Conservation (phyloP, 1,139 yeast genomes). For the Sugiyamaella pinicola region DNA sequence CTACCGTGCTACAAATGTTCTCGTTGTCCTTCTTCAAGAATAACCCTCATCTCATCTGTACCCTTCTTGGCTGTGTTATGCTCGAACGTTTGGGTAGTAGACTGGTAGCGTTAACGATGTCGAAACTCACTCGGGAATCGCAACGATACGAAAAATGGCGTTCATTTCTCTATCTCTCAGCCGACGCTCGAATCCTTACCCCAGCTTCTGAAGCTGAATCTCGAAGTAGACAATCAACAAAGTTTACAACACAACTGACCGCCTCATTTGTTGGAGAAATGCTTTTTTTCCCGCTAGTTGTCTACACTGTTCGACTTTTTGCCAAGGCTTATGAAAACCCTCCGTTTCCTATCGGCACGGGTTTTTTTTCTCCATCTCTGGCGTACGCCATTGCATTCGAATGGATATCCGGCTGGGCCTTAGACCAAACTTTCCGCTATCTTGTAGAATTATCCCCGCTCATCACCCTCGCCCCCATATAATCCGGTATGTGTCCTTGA, state of each 20-base stretch:
- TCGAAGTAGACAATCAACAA: background rate
- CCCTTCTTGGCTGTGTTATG: background rate
- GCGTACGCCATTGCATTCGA: constrained; percentile 13
- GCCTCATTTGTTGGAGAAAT: constrained; percentile 8
- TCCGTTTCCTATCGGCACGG: background rate
- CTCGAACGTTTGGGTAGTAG: background rate
- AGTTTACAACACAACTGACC: background rate
- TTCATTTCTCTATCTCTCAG: background rate
- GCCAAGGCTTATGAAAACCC: constrained; percentile 8
- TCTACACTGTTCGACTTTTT: constrained; percentile 6
- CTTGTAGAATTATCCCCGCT: background rate
- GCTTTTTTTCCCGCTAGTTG: constrained; percentile 11
- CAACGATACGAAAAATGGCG: background rate
- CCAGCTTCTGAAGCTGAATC: background rate
- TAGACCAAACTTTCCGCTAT: constrained; percentile 5
- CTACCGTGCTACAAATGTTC: background rate
- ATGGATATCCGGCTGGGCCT: constrained; percentile 17
- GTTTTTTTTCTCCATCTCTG: background rate
- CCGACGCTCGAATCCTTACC: background rate
- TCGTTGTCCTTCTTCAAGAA: background rate
- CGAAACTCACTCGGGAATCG: background rate
- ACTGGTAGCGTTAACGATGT: background rate
- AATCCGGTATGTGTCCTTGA: no score
- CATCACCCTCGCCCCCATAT: background rate
- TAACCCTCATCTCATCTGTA: background rate